Conservation (phyloP, 1,139 yeast species). For the Candida labiduridarum region DNA sequence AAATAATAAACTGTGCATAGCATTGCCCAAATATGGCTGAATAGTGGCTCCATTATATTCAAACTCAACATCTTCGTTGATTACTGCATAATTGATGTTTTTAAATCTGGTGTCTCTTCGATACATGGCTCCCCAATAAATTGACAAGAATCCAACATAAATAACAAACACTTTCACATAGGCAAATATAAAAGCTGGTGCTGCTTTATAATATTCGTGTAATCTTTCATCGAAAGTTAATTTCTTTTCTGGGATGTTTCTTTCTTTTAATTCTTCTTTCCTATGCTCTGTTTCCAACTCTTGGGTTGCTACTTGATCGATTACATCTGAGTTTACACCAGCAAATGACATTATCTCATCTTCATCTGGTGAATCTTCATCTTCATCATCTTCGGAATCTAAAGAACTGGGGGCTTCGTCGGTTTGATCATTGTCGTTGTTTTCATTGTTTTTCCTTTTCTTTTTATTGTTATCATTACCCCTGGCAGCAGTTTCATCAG, state of each 20-base stretch:
- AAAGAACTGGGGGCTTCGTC: not conserved
- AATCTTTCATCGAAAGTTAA: conserved; percentile 9
- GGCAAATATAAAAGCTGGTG: conserved; percentile 11
- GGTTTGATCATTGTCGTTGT: not conserved
- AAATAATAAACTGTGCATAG: conserved; percentile 20
- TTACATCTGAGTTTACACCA: not conserved
- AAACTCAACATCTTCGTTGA: conserved; percentile 42
- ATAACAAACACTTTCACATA: conserved; percentile 17
- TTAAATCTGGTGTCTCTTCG: conserved; percentile 36
- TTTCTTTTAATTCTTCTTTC: not conserved
- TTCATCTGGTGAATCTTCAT: not conserved
- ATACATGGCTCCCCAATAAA: conserved; percentile 65
- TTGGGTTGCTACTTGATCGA: not conserved
- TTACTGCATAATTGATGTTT: conserved; percentile 49
- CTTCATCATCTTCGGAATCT: not conserved
- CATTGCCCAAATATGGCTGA: conserved; percentile 33
- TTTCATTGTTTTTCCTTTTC: not conserved
- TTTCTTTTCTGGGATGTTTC: not conserved
- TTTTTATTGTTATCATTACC: not conserved
- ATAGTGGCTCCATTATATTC: conserved; percentile 21
- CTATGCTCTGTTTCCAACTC: not conserved
- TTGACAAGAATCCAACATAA: conserved; percentile 41
- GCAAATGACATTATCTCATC: not conserved
- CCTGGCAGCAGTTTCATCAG: not conserved
- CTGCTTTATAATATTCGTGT: conserved; percentile 10